Base-by-base conservation (phyloP, 1,284 basidiomycete genomes). In the Paramarasmius palmivorus region DNA sequence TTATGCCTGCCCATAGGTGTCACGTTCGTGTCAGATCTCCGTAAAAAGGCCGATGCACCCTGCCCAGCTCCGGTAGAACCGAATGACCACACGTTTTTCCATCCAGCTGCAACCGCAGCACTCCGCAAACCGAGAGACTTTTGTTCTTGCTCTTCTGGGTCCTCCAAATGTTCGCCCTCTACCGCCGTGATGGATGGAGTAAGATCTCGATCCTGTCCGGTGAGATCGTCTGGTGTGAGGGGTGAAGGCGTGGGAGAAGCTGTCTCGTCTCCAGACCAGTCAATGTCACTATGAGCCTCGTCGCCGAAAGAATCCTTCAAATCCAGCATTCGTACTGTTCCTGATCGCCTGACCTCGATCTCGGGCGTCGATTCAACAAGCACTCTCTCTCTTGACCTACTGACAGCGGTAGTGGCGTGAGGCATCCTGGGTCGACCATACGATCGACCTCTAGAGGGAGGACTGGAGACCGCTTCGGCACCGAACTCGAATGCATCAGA, bases 381-480 rank as follows among this genome's bases (percentile, higher is more conserved):
- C 37, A 76, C 63, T 4, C 57, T 60, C 6, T 42, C 64, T n/a
- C 49, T 48, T 15, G 19, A 23, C 22, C 19, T 41, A 41, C 23
- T 22, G 12, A 5, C 19, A 4, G 20, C n/a, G 47, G 45, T 34
- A 12, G 51, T n/a, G 44, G 22, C 39, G 59, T 53, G 26, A 36
- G 32, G 38, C 39, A 53, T 29, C 34, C 49, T 49, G 22, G 49
- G 17, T 38, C 17, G 47, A 8, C 56, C 49, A 53, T 52, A 60
- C 54, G 44, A 56, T 59, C 45, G 69, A 65, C 53, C 66, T 20
- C 42, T 63, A 38, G 73, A 71, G 4, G 73, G 65, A 32, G 86
- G 87, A 65, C 86, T 88, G 17, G 87, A 87, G 39, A 88, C 65
- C 23, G 74, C 62, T 50, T 88, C 86, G 26, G 74, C 78, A 37